These are phyloP conservation scores for Scedosporium dehoogii DNA, from an alignment of 2,329 filamentous ascomycete genomes.

Conservation along the genomic window DNA sequence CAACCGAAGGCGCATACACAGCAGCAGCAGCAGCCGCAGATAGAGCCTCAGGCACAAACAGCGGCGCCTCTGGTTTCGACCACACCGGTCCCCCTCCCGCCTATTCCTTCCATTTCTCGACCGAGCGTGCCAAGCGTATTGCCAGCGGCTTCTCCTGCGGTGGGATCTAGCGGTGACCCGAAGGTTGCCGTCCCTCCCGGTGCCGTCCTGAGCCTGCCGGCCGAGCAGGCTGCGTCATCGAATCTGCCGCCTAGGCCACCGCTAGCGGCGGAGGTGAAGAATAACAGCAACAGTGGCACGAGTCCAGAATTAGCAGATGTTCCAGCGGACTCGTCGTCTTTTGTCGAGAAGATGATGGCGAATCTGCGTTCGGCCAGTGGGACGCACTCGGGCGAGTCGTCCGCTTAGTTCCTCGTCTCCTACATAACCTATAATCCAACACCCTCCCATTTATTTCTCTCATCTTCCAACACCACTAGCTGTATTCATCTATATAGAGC, in stretches of 20 bases:
- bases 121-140: not conserved
- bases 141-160: not conserved
- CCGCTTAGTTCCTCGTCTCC: no score
- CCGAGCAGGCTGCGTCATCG: not conserved
- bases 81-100: constrained; percentile 23
- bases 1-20: not conserved
- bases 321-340: constrained; percentile 32
- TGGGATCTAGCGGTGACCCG: constrained; percentile 3
- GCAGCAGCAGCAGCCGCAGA: not conserved
- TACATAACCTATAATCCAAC: not conserved
- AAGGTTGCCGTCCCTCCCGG: not conserved
- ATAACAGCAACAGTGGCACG: constrained; percentile 9
- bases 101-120: not conserved
- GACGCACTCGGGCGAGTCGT: not conserved
- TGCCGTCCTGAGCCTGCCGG: not conserved
- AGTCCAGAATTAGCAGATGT: constrained; percentile 29
- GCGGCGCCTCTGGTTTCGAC: constrained; percentile 13
- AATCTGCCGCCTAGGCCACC: not conserved
- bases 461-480: not conserved
- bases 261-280: constrained; percentile 7
- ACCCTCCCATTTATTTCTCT: not conserved
- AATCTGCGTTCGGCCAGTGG: constrained; percentile 35
- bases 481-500: not conserved
- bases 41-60: not conserved
- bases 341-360: constrained; percentile 43